phyloP scores from a whole-genome alignment of 208 protist species.

The Endotrypanum monterogeii region DNA sequence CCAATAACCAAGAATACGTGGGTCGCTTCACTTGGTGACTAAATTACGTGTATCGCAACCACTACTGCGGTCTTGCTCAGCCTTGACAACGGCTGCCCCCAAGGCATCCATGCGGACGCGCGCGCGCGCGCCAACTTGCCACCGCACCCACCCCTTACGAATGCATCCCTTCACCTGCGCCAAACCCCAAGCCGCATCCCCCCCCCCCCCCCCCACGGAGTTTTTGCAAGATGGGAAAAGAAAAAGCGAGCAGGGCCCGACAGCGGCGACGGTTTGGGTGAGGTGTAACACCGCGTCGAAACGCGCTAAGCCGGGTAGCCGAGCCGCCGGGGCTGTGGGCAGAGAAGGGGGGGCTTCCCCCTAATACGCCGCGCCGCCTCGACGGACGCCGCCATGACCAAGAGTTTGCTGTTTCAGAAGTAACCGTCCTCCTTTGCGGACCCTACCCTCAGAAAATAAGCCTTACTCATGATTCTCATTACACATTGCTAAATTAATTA shows the following conservation, averaged over 20 bases:
- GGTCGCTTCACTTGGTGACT: not conserved
- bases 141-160: not conserved
- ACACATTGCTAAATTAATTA: no score
- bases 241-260: conserved; percentile 15
- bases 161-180: not conserved
- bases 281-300: conserved; percentile 20
- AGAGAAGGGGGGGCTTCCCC: not conserved
- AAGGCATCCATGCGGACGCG: not conserved
- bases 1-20: not conserved
- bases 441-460: conserved; percentile 13
- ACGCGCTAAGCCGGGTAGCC: not conserved
- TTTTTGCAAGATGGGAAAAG: not conserved
- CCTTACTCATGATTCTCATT: no score
- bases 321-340: no score
- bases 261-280: conserved; percentile 22
- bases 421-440: conserved; percentile 28
- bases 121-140: not conserved
- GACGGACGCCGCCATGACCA: not conserved
- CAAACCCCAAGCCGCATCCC: not conserved
- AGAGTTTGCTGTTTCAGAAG: conserved; percentile 10
- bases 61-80: not conserved
- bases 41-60: not conserved
- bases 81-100: not conserved
- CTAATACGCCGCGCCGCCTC: not conserved
- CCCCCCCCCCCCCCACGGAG: not conserved